Evolutionary conservation across 176 grass and related monocot species (phyloP).

Genomic region (Cenchrus americanus): DNA sequence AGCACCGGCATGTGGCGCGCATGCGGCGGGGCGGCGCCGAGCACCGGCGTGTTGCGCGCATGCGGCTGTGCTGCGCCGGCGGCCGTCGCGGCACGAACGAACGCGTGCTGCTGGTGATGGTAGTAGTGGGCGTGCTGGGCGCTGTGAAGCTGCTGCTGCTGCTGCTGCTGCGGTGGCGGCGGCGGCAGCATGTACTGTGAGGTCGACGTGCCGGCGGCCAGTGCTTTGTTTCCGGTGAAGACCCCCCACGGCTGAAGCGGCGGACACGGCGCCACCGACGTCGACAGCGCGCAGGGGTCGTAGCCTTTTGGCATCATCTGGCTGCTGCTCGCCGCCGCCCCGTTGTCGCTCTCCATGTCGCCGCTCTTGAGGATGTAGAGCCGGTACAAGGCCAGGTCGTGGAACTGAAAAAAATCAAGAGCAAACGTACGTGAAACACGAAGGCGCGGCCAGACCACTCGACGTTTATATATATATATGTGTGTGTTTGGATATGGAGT

Average conservation of each 20-base stretch:
- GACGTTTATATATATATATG: too few species aligned
- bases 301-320: not conserved
- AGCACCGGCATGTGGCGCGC: too few species aligned
- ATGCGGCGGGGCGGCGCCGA: not conserved
- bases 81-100: too few species aligned
- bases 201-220: too few species aligned
- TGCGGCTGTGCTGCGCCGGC: not conserved
- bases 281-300: not conserved
- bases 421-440: not conserved
- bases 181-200: too few species aligned
- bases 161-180: too few species aligned
- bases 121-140: not conserved
- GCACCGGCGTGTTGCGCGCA: too few species aligned
- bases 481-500: too few species aligned
- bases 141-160: too few species aligned
- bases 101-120: not conserved
- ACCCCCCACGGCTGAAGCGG: not conserved
- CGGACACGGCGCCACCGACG: not conserved
- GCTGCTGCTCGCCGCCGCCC: too few species aligned
- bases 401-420: not conserved
- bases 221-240: too few species aligned
- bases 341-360: not conserved
- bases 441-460: not conserved
- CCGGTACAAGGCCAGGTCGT: slow-evolving; percentile 41
- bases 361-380: slow-evolving; percentile 24